A percentile compares a stretch with the other conserved stretches of the same genome.
phyloP scores from a whole-genome alignment of 2,329 filamentous ascomycete genomes.

The Tolypocladium amazonense region DNA sequence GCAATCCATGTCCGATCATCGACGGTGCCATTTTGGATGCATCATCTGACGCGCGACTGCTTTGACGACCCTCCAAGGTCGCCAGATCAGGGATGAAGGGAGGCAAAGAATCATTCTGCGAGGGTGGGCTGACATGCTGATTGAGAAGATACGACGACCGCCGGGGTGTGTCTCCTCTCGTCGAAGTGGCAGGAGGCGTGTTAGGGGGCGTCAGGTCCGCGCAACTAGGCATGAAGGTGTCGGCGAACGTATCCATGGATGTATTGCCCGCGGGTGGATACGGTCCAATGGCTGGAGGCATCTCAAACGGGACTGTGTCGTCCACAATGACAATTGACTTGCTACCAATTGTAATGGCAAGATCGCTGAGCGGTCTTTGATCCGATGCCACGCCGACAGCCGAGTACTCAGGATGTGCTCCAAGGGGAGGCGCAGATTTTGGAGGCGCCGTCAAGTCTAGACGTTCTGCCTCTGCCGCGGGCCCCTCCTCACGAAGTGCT shows the following conservation, averaged over 20 bases:
- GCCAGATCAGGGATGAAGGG: slow-evolving; percentile 37
- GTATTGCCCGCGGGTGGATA: slow-evolving; percentile 27
- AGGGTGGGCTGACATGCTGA: slow-evolving; percentile 28
- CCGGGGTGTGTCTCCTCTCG: slow-evolving; percentile 34
- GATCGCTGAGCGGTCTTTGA: slow-evolving; percentile 37
- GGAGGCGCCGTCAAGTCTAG: slow-evolving; percentile 10
- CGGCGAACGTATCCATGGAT: slow-evolving; percentile 42
- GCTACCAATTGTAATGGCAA: slow-evolving; percentile 65
- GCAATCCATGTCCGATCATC: slow-evolving; percentile 12
- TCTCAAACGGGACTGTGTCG: slow-evolving; percentile 42
- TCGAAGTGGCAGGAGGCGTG: slow-evolving; percentile 41
- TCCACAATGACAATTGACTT: slow-evolving; percentile 86
- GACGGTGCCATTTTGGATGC: slow-evolving; percentile 19
- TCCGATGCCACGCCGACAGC: slow-evolving; percentile 30
- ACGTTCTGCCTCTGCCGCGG: slow-evolving; percentile 22
- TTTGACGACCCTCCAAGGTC: slow-evolving; percentile 21
- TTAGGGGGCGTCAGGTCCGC: slow-evolving; percentile 50
- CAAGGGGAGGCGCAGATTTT: slow-evolving; percentile 15
- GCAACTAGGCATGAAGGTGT: slow-evolving; percentile 36
- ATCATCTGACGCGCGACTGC: slow-evolving; percentile 20
- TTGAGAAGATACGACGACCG: slow-evolving; percentile 46
- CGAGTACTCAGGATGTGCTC: slow-evolving; percentile 28
- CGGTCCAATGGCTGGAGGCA: slow-evolving; percentile 38
- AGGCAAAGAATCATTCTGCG: slow-evolving; percentile 30
- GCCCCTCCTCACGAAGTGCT: slow-evolving; percentile 60